These are phyloP conservation scores for Tetrapisispora nanseiensis DNA, from an alignment of 805 yeast genomes.

Conservation along the genomic window DNA sequence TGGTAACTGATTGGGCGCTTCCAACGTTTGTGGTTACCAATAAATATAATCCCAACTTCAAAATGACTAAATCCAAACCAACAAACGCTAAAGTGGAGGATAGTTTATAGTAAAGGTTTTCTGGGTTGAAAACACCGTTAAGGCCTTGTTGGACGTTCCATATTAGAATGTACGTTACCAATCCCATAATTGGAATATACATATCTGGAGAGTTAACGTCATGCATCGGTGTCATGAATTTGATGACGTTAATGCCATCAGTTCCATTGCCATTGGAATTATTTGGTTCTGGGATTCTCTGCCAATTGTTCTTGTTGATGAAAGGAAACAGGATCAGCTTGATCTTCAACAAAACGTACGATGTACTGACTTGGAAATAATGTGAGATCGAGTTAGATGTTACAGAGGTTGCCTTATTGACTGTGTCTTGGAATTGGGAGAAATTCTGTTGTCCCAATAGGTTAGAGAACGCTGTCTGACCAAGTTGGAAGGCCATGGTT, in stretches of 20 bases:
- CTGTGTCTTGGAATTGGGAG: conserved; percentile 39
- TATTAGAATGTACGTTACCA: conserved; percentile 73
- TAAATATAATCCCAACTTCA: conserved; percentile 76
- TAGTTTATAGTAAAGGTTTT: conserved; percentile 76
- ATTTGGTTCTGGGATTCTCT: conserved; percentile 35
- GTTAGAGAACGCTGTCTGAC: conserved; percentile 60
- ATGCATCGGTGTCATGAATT: conserved; percentile 56
- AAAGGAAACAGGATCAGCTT: conserved; percentile 76
- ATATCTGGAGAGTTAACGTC: conserved; percentile 94
- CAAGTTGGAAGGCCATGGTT: conserved; percentile 78
- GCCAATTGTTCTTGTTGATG: conserved; percentile 70
- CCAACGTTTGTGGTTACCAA: conserved; percentile 29
- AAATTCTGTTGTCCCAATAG: conserved; percentile 48
- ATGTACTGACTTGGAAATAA: conserved; percentile 86
- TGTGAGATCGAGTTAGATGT: conserved; percentile 50
- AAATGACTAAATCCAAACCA: conserved; percentile 60
- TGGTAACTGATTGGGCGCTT: conserved; percentile 25
- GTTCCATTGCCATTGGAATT: conserved; percentile 6
- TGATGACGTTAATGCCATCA: not conserved
- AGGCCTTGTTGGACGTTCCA: conserved; percentile 82
- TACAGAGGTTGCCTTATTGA: conserved; percentile 31
- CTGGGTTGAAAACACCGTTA: conserved; percentile 86
- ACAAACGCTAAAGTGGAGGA: conserved; percentile 81
- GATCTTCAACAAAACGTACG: conserved; percentile 70
- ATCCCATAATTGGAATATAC: conserved; percentile 91